Evolutionary conservation across 2,329 filamentous ascomycete genomes (phyloP).

Genomic region (Teratosphaeria gauchensis): DNA sequence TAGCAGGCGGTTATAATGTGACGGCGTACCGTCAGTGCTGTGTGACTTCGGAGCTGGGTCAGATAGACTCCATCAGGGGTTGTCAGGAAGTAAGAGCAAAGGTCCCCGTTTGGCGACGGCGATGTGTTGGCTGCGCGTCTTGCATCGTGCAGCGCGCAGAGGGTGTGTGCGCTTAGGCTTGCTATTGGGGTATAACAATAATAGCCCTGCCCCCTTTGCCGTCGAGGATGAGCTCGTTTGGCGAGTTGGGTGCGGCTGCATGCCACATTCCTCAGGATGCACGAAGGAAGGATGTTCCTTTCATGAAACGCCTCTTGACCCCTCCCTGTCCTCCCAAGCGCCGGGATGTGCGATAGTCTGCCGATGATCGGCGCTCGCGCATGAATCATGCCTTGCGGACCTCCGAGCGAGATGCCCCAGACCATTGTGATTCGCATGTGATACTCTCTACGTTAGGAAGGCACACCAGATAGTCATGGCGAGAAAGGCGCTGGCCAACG

Average conservation of each 20-base stretch:
- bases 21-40: constrained; percentile 13
- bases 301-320: not conserved
- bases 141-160: not conserved
- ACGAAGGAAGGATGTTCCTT: not conserved
- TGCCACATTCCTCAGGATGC: not conserved
- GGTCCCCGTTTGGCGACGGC: not conserved
- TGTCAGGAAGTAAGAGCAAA: not conserved
- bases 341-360: not conserved
- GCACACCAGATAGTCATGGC: constrained; percentile 36
- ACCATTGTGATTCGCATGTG: not conserved
- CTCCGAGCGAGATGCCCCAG: not conserved
- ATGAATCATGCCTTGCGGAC: not conserved
- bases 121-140: constrained; percentile 7
- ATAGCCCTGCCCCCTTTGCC: not conserved
- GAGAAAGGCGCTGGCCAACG: constrained; percentile 40
- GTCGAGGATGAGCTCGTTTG: not conserved
- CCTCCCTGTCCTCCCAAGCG: not conserved
- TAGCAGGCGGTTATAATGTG: constrained; percentile 12
- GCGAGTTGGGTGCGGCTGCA: not conserved
- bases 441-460: not conserved
- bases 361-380: not conserved
- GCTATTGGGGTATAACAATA: not conserved
- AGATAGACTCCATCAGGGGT: constrained; percentile 11
- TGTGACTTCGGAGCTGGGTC: constrained; percentile 11
- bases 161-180: not conserved